A percentile compares a stretch with the other conserved stretches of the same genome.
Evolutionary conservation across 2,329 filamentous ascomycete species (phyloP).

Genomic region (Venturiaceae sp.): DNA sequence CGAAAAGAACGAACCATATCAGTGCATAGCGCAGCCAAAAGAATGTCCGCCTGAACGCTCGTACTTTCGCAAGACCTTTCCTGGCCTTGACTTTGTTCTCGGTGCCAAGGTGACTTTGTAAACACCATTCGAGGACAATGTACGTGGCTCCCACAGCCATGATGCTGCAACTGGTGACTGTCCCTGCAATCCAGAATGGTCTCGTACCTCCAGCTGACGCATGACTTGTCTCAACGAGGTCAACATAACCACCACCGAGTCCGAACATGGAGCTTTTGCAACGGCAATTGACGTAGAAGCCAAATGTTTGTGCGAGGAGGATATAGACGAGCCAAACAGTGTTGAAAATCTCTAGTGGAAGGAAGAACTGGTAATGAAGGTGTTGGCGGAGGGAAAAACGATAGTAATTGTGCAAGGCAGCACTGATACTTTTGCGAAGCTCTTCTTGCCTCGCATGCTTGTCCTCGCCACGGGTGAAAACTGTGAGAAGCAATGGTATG

Average conservation of each 20-base stretch:
- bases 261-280: constrained; percentile 6
- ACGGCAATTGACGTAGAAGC: constrained; percentile 4
- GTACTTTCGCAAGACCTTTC: constrained; percentile 1
- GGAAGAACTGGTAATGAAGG: constrained; percentile 2
- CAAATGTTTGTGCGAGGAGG: constrained; percentile 4
- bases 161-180: constrained; percentile 2
- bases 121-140: constrained; percentile 9
- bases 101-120: constrained; percentile 7
- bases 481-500: not conserved
- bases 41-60: constrained; percentile 1
- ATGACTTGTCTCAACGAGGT: not conserved
- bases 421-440: not conserved
- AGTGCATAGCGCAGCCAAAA: constrained; percentile 5
- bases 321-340: not conserved
- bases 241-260: constrained; percentile 7
- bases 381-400: not conserved
- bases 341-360: constrained; percentile 4
- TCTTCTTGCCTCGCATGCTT: not conserved
- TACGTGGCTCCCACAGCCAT: constrained; percentile 3
- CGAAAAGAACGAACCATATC: not conserved
- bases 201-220: not conserved
- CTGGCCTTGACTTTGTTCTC: constrained; percentile 3
- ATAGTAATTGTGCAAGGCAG: not conserved
- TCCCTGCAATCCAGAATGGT: constrained; percentile 6
- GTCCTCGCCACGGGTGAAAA: not conserved